Conservation (phyloP, 1,139 yeast species). For the Geotrichum restrictum region DNA sequence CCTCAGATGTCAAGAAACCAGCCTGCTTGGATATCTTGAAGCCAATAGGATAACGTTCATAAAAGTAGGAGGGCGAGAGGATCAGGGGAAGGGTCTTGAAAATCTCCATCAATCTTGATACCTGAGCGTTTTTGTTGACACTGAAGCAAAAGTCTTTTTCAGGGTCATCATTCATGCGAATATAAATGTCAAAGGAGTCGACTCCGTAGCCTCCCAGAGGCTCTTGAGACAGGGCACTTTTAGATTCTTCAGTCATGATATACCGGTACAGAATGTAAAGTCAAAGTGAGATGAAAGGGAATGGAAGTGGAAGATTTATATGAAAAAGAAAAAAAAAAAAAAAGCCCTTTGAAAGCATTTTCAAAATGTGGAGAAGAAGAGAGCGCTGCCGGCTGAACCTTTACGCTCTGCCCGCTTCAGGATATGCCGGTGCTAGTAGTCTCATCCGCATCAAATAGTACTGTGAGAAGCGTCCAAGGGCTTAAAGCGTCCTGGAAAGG, state of each 20-base stretch:
- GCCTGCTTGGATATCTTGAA: conserved; percentile 68
- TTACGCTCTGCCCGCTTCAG: no score
- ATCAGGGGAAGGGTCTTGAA: conserved; percentile 67
- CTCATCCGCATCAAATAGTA: no score
- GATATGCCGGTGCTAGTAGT: no score
- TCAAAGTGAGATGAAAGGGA: neutral
- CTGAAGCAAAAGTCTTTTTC: conserved; percentile 90
- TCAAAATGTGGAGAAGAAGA: neutral
- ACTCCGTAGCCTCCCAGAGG: neutral
- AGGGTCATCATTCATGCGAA: conserved; percentile 76
- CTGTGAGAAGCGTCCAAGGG: no score
- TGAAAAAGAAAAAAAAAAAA: neutral
- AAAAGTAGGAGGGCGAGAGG: conserved; percentile 78
- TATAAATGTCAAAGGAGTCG: conserved; percentile 55
- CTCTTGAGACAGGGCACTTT: neutral
- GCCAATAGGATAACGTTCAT: conserved; percentile 58
- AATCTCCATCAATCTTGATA: conserved; percentile 53
- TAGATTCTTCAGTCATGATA: no score
- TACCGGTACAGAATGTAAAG: neutral
- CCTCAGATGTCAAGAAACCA: conserved; percentile 79
- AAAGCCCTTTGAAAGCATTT: no score
- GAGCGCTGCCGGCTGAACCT: neutral
- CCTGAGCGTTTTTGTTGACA: conserved; percentile 58
- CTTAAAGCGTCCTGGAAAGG: no score
- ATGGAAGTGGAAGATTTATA: neutral